phyloP scores from a whole-genome alignment of 2,329 filamentous ascomycete genomes.

The Colletotrichum somersetense region DNA sequence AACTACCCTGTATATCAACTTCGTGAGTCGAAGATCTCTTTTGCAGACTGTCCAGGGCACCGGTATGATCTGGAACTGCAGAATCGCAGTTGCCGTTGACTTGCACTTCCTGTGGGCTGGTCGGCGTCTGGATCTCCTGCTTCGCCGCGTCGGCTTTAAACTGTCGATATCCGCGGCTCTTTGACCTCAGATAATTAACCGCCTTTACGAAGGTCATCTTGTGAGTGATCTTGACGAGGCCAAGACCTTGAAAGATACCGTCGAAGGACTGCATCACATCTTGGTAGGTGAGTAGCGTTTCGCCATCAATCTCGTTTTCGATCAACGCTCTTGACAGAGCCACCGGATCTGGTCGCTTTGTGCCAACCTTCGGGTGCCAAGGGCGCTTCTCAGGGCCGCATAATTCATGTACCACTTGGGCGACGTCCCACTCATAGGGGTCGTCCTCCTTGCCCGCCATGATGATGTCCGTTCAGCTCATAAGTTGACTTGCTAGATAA shows the following conservation, averaged over 20 bases:
- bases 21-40: background rate
- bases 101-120: conserved; percentile 13
- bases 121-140: background rate
- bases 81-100: background rate
- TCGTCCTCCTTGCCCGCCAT: conserved; percentile 62
- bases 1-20: conserved; percentile 18
- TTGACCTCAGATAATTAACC: conserved; percentile 54
- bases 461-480: conserved; percentile 30
- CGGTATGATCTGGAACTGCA: background rate
- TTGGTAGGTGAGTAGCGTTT: conserved; percentile 69
- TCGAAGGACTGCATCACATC: conserved; percentile 62
- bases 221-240: conserved; percentile 69
- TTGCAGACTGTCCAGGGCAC: background rate
- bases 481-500: conserved; percentile 4
- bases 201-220: conserved; percentile 69
- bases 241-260: conserved; percentile 66
- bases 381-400: conserved; percentile 64
- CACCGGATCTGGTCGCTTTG: conserved; percentile 63
- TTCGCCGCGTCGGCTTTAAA: conserved; percentile 24
- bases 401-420: conserved; percentile 75
- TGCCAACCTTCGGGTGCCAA: conserved; percentile 56
- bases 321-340: conserved; percentile 67
- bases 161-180: conserved; percentile 40
- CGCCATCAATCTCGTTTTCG: conserved; percentile 75
- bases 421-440: conserved; percentile 80